These are phyloP conservation scores for Buddleja alternifolia DNA, from an alignment of 257 asterid species.

Conservation along the genomic window DNA sequence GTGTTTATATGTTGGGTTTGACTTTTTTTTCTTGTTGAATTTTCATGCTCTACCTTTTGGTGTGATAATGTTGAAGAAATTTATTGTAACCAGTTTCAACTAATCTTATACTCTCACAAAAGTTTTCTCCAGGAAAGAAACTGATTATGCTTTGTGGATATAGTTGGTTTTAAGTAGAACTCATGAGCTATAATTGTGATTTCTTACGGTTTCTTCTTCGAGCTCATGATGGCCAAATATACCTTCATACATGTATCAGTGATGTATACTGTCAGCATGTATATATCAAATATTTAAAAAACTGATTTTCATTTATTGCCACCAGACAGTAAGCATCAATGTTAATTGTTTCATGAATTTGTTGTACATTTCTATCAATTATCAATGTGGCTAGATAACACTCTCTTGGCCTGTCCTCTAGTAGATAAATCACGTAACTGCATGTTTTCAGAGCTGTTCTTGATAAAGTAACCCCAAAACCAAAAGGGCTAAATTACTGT, in stretches of 20 bases:
- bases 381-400: neutral
- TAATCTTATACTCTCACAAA: conserved; percentile 18
- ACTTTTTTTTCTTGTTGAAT: conserved; percentile 20
- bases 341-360: conserved; percentile 11
- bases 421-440: conserved; percentile 11
- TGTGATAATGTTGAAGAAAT: conserved; percentile 2
- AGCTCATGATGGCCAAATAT: neutral
- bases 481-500: conserved; percentile 3
- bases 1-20: too few species aligned
- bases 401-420: conserved; percentile 5
- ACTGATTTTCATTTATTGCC: conserved; percentile 21
- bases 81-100: neutral
- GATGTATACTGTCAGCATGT: neutral
- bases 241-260: neutral
- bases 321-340: neutral
- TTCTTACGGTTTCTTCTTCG: conserved; percentile 3
- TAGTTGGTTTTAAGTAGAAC: conserved; percentile 6
- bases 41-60: conserved; percentile 16
- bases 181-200: neutral
- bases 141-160: conserved; percentile 9
- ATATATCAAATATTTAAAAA: neutral
- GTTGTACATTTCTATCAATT: conserved; percentile 16
- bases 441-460: conserved; percentile 14
- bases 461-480: conserved; percentile 16
- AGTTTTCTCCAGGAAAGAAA: conserved; percentile 7